Evolutionary conservation across 2,329 filamentous ascomycete species (phyloP), one percentile per base, ranked within the genome.

Genomic region (Xylariaceae sp.): DNA sequence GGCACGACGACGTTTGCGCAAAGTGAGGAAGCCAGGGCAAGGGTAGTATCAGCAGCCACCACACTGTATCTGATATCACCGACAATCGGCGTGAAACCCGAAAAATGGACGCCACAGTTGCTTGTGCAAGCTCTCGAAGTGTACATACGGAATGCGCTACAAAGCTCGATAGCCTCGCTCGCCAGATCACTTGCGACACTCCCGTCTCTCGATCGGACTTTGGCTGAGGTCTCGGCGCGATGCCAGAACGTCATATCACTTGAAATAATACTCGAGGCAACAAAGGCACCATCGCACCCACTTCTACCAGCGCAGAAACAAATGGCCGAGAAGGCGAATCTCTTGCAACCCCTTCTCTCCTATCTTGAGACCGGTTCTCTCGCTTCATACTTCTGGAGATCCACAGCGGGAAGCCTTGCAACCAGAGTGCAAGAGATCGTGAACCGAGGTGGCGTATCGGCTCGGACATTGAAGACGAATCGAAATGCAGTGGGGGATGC

Each of bases 201-300:
- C 2, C 90, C 93, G 0, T 88, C 83, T 0, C 80, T 97, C 35
- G 92, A 97, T 52, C 84, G 90, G 55, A 88, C 91, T 0, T 80
- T 97, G 1, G 79, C 84, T 13, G 94, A 97, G 68, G 85, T 96
- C 18, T 89, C 89, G 5, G 85, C 87, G 4, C 83, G 90, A 51
- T 97, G 93, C 71, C 92, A 96, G 72, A 96, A 95, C 69, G 85
- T 97, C 45, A 86, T 96, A n/a, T 90, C 91, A 0, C 78, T 97
- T 2, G 91, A 96, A 75, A 78, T 86, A 1, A 82, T 97, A 1
- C 83, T 97, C 5, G 84, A 85, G 53, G 78, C 79, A 2, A 87
- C 84, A 2, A 87, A 85, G 65, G 79, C 87, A 0, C 89, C 91
- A 0, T 49, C 73, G 0, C 90, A 96, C 68, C 88, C 90, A 0